Base-by-base conservation (phyloP, 805 yeast species). In the Clavispora asparagi region DNA sequence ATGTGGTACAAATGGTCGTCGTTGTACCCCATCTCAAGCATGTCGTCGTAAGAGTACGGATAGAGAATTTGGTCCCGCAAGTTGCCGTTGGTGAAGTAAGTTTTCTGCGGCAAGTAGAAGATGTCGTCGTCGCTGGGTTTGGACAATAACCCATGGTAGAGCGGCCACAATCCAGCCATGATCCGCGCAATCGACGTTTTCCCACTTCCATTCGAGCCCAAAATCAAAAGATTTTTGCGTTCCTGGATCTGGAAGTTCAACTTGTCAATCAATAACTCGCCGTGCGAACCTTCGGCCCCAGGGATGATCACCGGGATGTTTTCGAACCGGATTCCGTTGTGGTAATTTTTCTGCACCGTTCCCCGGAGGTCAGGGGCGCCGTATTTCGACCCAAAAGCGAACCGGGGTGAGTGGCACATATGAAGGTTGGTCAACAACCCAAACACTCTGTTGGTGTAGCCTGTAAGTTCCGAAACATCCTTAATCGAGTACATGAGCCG, bases 401-500 rank as follows among this genome's bases (percentile, higher is more conserved):
- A 79, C 39, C 72, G 65, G 14, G 73, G 70, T 32, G 90, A 85
- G 61, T 89, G 95, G 13, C 85, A 92, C 59, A 86, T 79, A 66
- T 91, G 97, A 48, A 91, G 71, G 27, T 82, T 82, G n/a, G 85
- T 74, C 45, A 91, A 69, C 43, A 91, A 71, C 16, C 80, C 78
- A 67, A 87, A 91, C 4, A 91, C 85, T 53, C 97, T 71, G 56
- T 88, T 92, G 0, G 97, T 88, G 61, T 87, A 85, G 11, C 97
- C 97, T 1, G 96, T 87, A 45, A 91, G 75, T 62, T 84, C 91
- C n/a, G 94, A 85, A 19, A 91, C 77, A 64, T 90, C 97, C 63
- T 91, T 91, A 54, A 90, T 86, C 2, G 97, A 89, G 64, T 88
- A 89, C 96, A 91, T 90, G 67, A 91, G 76, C 54, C 97, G 76